A percentile compares a stretch with the other conserved stretches of the same genome.
Evolutionary conservation across 805 yeast species (phyloP).

Genomic region (Scheffersomyces ergatensis): DNA sequence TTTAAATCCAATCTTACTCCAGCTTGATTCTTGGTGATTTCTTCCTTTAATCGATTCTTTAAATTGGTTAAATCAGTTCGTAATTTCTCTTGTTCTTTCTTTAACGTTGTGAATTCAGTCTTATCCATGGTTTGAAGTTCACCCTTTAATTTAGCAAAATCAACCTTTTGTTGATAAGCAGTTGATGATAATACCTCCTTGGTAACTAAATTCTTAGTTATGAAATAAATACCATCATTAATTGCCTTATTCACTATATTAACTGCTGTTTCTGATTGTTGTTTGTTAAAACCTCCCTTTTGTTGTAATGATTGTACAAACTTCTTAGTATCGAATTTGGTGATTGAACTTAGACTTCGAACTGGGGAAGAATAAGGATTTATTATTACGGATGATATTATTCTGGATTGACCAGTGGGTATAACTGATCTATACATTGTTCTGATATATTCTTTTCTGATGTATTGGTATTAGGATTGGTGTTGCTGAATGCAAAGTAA

Average conservation of each 20-base stretch:
- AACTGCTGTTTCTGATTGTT: slow-evolving; percentile 81
- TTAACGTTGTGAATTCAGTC: slow-evolving; percentile 76
- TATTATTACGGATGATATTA: too few relatives aligned
- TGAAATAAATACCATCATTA: slow-evolving; percentile 73
- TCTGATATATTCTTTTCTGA: too few relatives aligned
- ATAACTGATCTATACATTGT: too few relatives aligned
- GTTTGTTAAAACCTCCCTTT: slow-evolving; percentile 64
- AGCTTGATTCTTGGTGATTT: slow-evolving; percentile 85
- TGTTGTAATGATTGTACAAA: slow-evolving; percentile 65
- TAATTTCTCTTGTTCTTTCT: slow-evolving; percentile 84
- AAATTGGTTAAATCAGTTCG: slow-evolving; percentile 82
- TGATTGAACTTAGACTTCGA: slow-evolving; percentile 23
- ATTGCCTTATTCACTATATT: slow-evolving; percentile 70
- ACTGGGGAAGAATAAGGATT: neutral
- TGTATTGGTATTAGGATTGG: too few relatives aligned
- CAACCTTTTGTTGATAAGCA: slow-evolving; percentile 94
- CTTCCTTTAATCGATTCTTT: slow-evolving; percentile 82
- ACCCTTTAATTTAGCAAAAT: slow-evolving; percentile 90
- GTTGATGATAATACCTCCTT: slow-evolving; percentile 79
- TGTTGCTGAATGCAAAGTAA: too few relatives aligned
- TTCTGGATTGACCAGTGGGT: too few relatives aligned
- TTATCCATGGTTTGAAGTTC: slow-evolving; percentile 87
- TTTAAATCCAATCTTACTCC: slow-evolving; percentile 88
- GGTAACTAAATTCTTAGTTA: slow-evolving; percentile 76
- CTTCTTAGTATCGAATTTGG: slow-evolving; percentile 72